Conservation (phyloP, 2,329 filamentous ascomycete genomes). For the Boeremia lycopersici region DNA sequence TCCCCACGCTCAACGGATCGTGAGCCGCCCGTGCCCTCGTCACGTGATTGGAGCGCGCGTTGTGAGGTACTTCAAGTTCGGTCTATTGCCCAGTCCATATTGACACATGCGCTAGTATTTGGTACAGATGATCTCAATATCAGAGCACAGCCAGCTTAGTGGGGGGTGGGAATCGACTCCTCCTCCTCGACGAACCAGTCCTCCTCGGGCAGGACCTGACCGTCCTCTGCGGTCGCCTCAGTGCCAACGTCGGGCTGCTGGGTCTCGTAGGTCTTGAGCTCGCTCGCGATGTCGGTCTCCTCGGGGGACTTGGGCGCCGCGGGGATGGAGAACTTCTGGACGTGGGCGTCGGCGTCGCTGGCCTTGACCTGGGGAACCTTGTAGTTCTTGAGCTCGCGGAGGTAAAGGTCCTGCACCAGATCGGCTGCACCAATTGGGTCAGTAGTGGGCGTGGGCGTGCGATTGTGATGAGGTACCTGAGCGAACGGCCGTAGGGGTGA, state of each 20-base stretch:
- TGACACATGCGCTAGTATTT: constrained; percentile 44
- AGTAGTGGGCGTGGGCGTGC: constrained; percentile 29
- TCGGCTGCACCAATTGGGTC: constrained; percentile 70
- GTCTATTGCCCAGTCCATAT: constrained; percentile 39
- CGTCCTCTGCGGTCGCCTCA: constrained; percentile 61
- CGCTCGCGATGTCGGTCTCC: constrained; percentile 89
- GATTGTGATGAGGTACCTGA: constrained; percentile 60
- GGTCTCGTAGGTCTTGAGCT: constrained; percentile 91
- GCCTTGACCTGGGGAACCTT: constrained; percentile 85
- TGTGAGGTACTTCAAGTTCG: constrained; percentile 9
- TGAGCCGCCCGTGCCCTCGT: neutral
- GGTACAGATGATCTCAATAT: constrained; percentile 35
- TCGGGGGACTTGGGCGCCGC: constrained; percentile 86
- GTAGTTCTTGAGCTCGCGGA: constrained; percentile 94
- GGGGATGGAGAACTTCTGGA: constrained; percentile 83
- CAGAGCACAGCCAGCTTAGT: constrained; percentile 29
- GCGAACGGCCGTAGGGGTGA: constrained; percentile 65
- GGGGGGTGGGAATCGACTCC: constrained; percentile 52
- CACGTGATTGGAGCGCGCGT: constrained; percentile 27
- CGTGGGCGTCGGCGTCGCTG: constrained; percentile 85
- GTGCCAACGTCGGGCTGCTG: constrained; percentile 92
- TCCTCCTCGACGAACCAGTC: constrained; percentile 85
- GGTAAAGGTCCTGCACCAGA: constrained; percentile 96
- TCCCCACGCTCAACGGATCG: constrained; percentile 1
- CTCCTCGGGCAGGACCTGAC: constrained; percentile 66